phyloP scores from a whole-genome alignment of 805 yeast species.

The Ogataea trehalophila region DNA sequence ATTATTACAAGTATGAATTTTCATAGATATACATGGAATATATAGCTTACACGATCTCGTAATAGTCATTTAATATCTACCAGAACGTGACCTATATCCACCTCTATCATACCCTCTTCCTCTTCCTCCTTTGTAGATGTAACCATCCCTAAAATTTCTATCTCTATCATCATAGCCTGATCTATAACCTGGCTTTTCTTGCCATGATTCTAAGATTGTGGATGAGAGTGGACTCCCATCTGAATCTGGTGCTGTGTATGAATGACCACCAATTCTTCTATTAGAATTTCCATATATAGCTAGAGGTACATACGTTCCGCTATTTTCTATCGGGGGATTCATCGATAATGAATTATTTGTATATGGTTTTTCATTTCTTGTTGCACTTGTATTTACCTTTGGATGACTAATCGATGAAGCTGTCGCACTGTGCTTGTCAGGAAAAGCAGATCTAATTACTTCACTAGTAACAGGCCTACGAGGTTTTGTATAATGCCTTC shows the following conservation, averaged over 20 bases:
- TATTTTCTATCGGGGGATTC: neutral
- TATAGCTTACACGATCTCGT: too few species aligned
- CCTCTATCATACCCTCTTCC: constrained; percentile 3
- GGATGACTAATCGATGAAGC: neutral
- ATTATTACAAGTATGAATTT: too few species aligned
- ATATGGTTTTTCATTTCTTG: too few species aligned
- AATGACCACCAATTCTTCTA: neutral
- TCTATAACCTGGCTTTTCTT: too few species aligned
- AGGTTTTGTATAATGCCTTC: constrained; percentile 29
- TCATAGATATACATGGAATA: too few species aligned
- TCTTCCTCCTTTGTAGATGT: constrained; percentile 7
- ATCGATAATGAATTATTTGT: neutral
- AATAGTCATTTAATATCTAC: constrained; percentile 1
- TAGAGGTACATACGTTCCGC: constrained; percentile 18
- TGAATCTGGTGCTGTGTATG: too few species aligned
- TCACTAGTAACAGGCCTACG: neutral
- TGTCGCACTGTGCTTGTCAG: neutral
- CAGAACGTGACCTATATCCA: constrained; percentile 2
- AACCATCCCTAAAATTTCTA: constrained; percentile 2
- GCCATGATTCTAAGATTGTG: too few species aligned
- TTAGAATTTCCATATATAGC: constrained; percentile 6
- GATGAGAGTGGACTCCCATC: too few species aligned
- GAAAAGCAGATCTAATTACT: neutral
- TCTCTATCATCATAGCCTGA: constrained; percentile 1
- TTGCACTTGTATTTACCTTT: neutral